Evolutionary conservation across 371 early-diverging fungal species (phyloP).

Genomic region (Mortierella sp.): DNA sequence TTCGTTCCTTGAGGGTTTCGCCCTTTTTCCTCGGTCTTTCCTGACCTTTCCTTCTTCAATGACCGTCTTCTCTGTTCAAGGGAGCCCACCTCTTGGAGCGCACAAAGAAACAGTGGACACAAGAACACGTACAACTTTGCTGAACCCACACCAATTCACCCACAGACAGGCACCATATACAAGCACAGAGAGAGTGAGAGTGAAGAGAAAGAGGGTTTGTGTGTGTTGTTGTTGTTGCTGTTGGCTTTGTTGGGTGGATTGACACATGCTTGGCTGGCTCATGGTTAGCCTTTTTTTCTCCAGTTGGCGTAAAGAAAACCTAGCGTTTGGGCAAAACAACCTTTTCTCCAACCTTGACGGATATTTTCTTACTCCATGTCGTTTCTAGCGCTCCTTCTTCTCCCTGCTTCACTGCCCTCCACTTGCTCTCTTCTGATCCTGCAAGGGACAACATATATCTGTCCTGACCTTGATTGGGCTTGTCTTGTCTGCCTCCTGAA

Average conservation of each 20-base stretch:
- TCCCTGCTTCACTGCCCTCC: neutral
- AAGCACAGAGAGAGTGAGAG: neutral
- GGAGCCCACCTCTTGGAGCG: neutral
- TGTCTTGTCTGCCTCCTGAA: neutral
- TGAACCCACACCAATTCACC: too few species aligned
- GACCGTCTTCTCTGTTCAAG: too few species aligned
- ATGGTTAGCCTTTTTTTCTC: neutral
- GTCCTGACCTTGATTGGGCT: too few species aligned
- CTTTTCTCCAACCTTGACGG: neutral
- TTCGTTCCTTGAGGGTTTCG: neutral
- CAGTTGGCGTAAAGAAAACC: neutral
- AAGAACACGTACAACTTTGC: neutral
- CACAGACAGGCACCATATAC: neutral
- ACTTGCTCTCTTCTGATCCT: neutral
- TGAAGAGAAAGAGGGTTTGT: neutral
- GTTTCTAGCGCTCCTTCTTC: neutral
- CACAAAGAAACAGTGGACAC: neutral
- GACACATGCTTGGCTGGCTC: neutral
- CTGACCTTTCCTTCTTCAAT: neutral
- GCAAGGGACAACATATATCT: neutral
- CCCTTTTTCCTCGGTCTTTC: neutral
- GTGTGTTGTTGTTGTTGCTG: too few species aligned
- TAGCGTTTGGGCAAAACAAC: neutral
- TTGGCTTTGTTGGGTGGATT: neutral
- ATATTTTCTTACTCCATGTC: slow-evolving; percentile 1